Percentiles rank a stretch among this genome's conserved stretches.
Conservation (phyloP, 306 rosid species). For the Carpinus fangiana region DNA sequence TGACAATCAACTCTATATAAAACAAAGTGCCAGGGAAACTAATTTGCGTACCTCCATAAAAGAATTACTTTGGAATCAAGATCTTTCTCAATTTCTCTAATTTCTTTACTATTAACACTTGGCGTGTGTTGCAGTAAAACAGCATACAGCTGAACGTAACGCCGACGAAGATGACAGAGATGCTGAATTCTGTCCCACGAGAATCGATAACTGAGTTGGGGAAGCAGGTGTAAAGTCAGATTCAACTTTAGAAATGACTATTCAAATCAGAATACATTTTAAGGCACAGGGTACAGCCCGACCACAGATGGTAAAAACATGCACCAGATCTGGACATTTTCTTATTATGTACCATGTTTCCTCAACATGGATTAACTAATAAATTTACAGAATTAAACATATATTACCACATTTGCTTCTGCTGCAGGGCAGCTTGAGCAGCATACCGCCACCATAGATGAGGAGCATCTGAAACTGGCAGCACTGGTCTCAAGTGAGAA, state of each 20-base stretch:
- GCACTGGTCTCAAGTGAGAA: slow-evolving; percentile 80
- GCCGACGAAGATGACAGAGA: slow-evolving; percentile 94
- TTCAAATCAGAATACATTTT: slow-evolving; percentile 15
- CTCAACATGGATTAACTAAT: slow-evolving; percentile 8
- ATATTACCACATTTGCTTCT: slow-evolving; percentile 82
- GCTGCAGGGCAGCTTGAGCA: slow-evolving; percentile 78
- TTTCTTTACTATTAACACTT: slow-evolving; percentile 43
- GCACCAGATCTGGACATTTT: slow-evolving; percentile 4
- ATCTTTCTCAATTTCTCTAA: slow-evolving; percentile 91
- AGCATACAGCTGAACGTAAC: slow-evolving; percentile 76
- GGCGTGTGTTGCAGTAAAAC: slow-evolving; percentile 68
- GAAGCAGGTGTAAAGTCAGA: slow-evolving; percentile 35
- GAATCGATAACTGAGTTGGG: slow-evolving; percentile 72
- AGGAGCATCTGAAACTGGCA: slow-evolving; percentile 64
- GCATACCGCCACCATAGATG: slow-evolving; percentile 91
- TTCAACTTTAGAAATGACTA: slow-evolving; percentile 18
- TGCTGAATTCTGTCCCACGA: slow-evolving; percentile 86
- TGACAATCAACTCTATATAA: not conserved
- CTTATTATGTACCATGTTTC: not conserved
- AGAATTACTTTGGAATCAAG: slow-evolving; percentile 92
- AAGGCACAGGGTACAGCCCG: not conserved
- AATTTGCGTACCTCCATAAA: slow-evolving; percentile 78
- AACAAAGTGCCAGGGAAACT: slow-evolving; percentile 21
- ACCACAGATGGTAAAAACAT: slow-evolving; percentile 15
- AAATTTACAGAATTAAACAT: slow-evolving; percentile 22